phyloP scores from a whole-genome alignment of 768 basidiomycete species.

The Chalciporus piperatus region DNA sequence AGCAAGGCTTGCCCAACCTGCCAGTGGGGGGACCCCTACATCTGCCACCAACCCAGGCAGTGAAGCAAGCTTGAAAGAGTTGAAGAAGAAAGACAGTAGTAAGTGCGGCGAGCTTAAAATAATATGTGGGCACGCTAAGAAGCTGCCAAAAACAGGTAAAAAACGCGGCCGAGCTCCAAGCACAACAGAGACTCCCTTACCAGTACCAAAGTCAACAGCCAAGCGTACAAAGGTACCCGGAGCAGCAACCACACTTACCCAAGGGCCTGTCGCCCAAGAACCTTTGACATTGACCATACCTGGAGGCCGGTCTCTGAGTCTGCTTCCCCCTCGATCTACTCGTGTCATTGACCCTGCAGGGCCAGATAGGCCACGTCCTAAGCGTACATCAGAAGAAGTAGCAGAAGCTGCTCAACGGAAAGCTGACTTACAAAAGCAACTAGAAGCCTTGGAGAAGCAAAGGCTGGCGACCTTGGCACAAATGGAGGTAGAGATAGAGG shows the following conservation, averaged over 20 bases:
- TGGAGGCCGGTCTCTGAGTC: not conserved
- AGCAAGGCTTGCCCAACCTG: not conserved
- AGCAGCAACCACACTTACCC: not conserved
- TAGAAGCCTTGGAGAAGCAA: not conserved
- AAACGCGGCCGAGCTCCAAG: no score
- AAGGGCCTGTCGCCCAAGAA: not conserved
- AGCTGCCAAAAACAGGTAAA: not conserved
- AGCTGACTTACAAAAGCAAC: not conserved
- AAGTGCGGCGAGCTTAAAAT: not conserved
- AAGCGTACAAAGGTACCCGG: not conserved
- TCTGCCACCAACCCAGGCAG: not conserved
- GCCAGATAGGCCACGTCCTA: not conserved
- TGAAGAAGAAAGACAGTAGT: not conserved
- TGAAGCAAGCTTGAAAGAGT: not conserved
- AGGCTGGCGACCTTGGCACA: not conserved
- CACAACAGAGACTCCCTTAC: no score
- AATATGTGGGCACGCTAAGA: not conserved
- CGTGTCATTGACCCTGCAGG: not conserved
- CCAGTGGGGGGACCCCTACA: not conserved
- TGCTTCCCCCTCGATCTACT: not conserved
- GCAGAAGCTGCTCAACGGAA: not conserved
- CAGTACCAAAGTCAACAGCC: no score
- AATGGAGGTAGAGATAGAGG: not conserved
- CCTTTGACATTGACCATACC: not conserved
- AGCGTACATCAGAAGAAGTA: slow-evolving; percentile 3